Evolutionary conservation across 257 asterid species (phyloP).

Genomic region (Catharanthus roseus): DNA sequence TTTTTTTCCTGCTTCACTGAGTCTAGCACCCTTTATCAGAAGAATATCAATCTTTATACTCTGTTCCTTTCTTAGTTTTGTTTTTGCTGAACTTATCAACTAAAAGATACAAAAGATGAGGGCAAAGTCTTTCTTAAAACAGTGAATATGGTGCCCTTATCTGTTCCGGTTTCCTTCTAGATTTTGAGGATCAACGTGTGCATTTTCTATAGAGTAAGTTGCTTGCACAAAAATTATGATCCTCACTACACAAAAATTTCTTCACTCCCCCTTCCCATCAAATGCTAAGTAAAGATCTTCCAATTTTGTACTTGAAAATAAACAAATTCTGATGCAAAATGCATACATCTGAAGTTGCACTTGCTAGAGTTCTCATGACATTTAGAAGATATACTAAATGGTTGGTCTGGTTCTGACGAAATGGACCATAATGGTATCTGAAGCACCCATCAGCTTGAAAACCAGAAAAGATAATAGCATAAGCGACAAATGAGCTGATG

Average conservation of each 20-base stretch:
- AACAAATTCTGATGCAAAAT: neutral
- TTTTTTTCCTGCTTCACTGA: neutral
- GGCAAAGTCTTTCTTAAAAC: neutral
- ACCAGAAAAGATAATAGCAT: neutral
- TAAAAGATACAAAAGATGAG: neutral
- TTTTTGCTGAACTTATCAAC: neutral
- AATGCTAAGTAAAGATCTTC: neutral
- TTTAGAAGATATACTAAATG: neutral
- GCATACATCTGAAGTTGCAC: neutral
- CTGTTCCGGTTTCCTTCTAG: neutral
- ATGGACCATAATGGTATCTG: neutral
- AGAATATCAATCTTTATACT: neutral
- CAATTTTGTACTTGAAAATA: neutral
- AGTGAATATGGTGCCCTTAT: neutral
- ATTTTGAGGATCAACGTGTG: neutral
- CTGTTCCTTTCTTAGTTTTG: neutral
- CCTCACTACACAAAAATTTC: neutral
- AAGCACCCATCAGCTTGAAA: neutral
- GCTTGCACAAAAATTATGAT: neutral
- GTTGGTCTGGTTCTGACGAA: neutral
- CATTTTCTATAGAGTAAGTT: neutral
- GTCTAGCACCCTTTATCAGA: neutral
- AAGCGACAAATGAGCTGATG: neutral
- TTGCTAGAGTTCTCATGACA: neutral
- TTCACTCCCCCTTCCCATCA: neutral